phyloP scores from a whole-genome alignment of 495 filamentous ascomycete species.

The Talaromyces wortmannii region DNA sequence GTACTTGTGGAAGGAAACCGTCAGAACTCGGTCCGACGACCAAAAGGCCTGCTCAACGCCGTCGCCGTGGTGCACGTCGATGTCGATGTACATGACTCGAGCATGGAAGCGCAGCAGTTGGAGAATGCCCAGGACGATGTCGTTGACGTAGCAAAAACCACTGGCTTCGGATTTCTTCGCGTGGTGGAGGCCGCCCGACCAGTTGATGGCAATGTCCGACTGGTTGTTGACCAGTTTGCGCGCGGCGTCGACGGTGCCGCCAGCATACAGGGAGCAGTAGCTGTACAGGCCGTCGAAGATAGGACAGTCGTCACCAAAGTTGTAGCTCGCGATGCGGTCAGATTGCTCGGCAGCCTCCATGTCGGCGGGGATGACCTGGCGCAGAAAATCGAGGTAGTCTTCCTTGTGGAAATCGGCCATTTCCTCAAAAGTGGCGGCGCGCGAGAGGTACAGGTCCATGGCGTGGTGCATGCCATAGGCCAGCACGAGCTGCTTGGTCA shows the following conservation, averaged over 20 bases:
- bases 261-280: slow-evolving; percentile 90
- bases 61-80: slow-evolving; percentile 97
- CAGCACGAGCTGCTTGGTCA: slow-evolving; percentile 90
- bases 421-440: slow-evolving; percentile 80
- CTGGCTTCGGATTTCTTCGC: slow-evolving; percentile 90
- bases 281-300: slow-evolving; percentile 93
- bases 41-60: slow-evolving; percentile 97
- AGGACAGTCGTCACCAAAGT: slow-evolving; percentile 91
- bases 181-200: slow-evolving; percentile 98
- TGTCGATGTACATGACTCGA: slow-evolving; percentile 94
- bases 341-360: slow-evolving; percentile 37
- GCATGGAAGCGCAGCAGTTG: slow-evolving; percentile 82
- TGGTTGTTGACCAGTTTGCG: slow-evolving; percentile 80
- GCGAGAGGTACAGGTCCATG: slow-evolving; percentile 86
- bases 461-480: slow-evolving; percentile 91
- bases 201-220: slow-evolving; percentile 94
- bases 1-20: slow-evolving; percentile 95
- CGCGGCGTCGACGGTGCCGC: slow-evolving; percentile 84
- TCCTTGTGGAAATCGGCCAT: slow-evolving; percentile 76
- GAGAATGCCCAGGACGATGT: slow-evolving; percentile 93
- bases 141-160: slow-evolving; percentile 98
- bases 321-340: slow-evolving; percentile 50
- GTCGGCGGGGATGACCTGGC: slow-evolving; percentile 34
- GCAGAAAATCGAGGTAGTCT: slow-evolving; percentile 86
- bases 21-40: slow-evolving; percentile 93